Base-by-base conservation (phyloP, 23 red algal species). In the Agarophyton chilense region DNA sequence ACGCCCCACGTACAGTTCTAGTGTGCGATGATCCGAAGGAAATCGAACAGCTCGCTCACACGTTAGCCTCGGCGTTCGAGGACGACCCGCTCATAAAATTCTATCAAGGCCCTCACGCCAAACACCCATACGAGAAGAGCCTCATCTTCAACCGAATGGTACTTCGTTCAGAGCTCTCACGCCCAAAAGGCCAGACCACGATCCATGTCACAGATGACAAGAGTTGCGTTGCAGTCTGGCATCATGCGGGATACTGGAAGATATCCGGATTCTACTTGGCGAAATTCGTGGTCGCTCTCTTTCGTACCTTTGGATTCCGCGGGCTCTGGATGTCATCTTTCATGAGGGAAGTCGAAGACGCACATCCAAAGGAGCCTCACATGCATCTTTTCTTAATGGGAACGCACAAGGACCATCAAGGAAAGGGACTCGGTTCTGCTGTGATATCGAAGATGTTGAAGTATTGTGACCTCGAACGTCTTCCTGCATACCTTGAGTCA, bases 131-230 rank as follows among this genome's bases (percentile, higher is more conserved):
- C 65, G 36, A 72, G 36, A 72, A 72, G 65, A 12, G 26, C 14
- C 65, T 72, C 18, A 72, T 72, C 34, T 40, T 72, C 65, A 43
- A 72, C 35, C 34, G 65, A 17, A 72, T 34, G 5, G 65, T 72
- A 34, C 35, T 72, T 5, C 65, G 29, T 25, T 2, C 14, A 19
- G 65, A 72, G 65, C 39, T 72, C 4, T 72, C 65, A 1, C 65
- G 65, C 39, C 35, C 65, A 4, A 72, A 72, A 13, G 65, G 65
- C 1, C 65, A 72, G 2, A 72, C 65, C 65, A 72, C 65, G 2
- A 44, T 72, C 65, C 65, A 72, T 24, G 65, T 72, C 36, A 43
- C 65, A 5, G 36, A 72, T 13, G 65, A 72, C 65, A 72, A 72
- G 34, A 72, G 21, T 24, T 72, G 65, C 14, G 65, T 72, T 17